Conservation (phyloP, 2,329 filamentous ascomycete species). For the Cylindrodendrum hubeiense region DNA sequence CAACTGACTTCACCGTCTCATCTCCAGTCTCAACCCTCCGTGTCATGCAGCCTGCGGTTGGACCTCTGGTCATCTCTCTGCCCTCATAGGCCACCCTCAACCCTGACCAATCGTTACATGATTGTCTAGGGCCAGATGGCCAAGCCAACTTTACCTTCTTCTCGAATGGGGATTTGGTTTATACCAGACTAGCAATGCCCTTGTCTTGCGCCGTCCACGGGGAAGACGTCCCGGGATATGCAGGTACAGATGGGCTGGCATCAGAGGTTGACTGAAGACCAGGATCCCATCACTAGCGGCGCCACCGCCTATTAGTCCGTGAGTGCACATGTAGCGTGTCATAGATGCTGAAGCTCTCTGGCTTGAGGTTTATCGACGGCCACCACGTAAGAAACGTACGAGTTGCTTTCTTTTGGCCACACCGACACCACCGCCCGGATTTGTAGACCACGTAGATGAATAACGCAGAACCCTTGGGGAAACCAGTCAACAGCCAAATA, state of each 20-base stretch:
- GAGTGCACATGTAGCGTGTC: neutral
- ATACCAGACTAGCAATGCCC: neutral
- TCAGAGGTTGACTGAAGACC: conserved; percentile 16
- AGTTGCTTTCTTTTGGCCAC: conserved; percentile 20
- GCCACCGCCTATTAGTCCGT: conserved; percentile 1
- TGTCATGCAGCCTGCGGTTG: conserved; percentile 5
- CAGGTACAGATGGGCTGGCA: conserved; percentile 34
- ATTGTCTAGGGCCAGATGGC: neutral
- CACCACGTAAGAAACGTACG: neutral
- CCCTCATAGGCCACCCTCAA: conserved; percentile 1
- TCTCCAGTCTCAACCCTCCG: conserved; percentile 1
- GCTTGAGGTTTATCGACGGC: neutral
- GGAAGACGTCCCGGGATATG: conserved; percentile 26
- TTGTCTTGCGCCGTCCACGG: conserved; percentile 14
- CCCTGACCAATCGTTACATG: neutral
- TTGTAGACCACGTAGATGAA: neutral
- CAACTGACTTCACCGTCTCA: conserved; percentile 7
- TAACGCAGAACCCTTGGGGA: neutral
- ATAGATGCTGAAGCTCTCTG: neutral
- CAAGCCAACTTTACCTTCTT: conserved; percentile 1
- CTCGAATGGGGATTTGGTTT: conserved; percentile 4
- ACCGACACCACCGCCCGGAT: conserved; percentile 2
- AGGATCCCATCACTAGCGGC: conserved; percentile 4
- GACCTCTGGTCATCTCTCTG: neutral
- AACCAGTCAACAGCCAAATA: neutral